A percentile compares a stretch with the other conserved stretches of the same genome.
These are phyloP conservation scores for Cajanus cajan DNA, from an alignment of 306 rosid genomes.

Conservation along the genomic window DNA sequence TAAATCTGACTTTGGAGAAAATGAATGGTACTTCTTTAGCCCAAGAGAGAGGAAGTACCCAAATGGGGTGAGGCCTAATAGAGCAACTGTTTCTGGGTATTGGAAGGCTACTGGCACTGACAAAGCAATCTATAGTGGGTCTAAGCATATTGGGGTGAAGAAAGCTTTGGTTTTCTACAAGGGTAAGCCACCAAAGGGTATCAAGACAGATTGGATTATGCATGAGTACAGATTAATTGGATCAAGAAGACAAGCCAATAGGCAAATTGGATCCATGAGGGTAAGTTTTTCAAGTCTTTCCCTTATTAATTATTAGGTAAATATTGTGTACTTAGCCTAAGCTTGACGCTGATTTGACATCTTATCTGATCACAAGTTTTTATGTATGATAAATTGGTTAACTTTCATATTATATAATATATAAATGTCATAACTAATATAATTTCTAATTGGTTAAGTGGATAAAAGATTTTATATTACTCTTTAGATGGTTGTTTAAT, in stretches of 20 bases:
- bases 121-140: conserved; percentile 74
- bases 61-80: conserved; percentile 79
- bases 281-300: conserved; percentile 39
- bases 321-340: too few species aligned
- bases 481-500: background rate
- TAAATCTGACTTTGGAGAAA: conserved; percentile 70
- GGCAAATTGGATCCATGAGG: conserved; percentile 72
- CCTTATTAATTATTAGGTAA: background rate
- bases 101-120: conserved; percentile 98
- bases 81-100: conserved; percentile 86
- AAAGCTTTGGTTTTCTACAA: conserved; percentile 81
- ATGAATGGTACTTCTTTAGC: conserved; percentile 83
- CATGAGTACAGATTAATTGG: conserved; percentile 74
- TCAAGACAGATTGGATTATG: conserved; percentile 89
- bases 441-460: too few species aligned
- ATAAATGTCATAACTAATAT: too few species aligned
- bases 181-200: conserved; percentile 86
- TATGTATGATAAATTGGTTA: too few species aligned
- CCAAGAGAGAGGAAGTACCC: conserved; percentile 90
- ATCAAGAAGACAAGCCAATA: conserved; percentile 45
- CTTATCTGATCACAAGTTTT: too few species aligned
- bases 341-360: too few species aligned
- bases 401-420: too few species aligned
- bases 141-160: conserved; percentile 78
- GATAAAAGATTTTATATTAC: background rate